Conservation (phyloP, 2,329 filamentous ascomycete species). For the Curvularia lunata region DNA sequence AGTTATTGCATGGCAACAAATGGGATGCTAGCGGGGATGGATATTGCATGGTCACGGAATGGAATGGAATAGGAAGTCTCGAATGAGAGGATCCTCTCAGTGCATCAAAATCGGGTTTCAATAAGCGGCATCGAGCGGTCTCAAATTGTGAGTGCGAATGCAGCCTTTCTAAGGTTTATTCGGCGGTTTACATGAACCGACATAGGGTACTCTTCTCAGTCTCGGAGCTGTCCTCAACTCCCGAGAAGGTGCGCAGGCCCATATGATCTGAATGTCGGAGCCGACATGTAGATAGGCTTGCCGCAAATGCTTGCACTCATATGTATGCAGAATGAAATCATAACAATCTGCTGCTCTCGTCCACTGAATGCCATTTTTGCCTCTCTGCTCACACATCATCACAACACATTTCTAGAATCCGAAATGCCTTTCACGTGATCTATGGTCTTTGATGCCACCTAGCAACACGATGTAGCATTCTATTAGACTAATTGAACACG, state of each 20-base stretch:
- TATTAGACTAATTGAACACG: neutral
- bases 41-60: neutral
- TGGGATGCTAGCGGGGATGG: neutral
- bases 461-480: neutral
- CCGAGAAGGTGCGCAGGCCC: neutral
- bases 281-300: neutral
- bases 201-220: neutral
- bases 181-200: conserved; percentile 19
- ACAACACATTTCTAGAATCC: neutral
- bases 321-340: neutral
- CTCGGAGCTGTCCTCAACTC: neutral
- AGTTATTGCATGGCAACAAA: neutral
- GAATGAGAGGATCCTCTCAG: neutral
- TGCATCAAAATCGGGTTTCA: neutral
- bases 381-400: neutral
- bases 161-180: neutral
- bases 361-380: neutral
- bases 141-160: conserved; percentile 16
- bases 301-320: neutral
- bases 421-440: neutral
- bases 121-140: neutral
- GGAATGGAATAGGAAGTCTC: conserved; percentile 9
- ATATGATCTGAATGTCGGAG: neutral
- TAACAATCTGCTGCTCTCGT: neutral
- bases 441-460: neutral